phyloP scores from a whole-genome alignment of 306 rosid genomes.

The Quercus glauca region DNA sequence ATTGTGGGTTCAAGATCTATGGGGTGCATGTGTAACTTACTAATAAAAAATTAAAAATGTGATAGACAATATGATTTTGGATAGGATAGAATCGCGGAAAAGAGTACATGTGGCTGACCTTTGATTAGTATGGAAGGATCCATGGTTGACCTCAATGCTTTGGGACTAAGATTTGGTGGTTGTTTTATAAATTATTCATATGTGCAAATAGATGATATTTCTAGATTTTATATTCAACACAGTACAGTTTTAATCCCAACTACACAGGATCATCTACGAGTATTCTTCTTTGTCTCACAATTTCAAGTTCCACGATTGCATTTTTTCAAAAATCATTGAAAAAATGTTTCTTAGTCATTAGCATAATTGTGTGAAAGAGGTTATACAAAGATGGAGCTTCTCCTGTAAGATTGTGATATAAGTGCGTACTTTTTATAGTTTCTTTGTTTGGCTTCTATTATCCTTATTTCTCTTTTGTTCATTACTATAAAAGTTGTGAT shows the following conservation, averaged over 20 bases:
- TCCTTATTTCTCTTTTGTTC: background rate
- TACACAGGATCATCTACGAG: background rate
- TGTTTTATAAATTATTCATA: background rate
- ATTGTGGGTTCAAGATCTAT: too few relatives aligned
- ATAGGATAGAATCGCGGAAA: too few relatives aligned
- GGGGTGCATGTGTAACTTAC: too few relatives aligned
- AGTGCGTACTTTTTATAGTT: background rate
- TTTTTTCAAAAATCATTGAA: background rate
- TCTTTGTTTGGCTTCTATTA: background rate
- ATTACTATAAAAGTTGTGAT: background rate
- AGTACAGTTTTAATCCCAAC: background rate
- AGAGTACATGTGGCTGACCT: too few relatives aligned
- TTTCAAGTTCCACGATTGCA: background rate
- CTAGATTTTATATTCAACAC: background rate
- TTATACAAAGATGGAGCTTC: background rate
- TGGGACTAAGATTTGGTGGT: background rate
- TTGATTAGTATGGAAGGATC: too few relatives aligned
- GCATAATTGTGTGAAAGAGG: background rate
- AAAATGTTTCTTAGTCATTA: background rate
- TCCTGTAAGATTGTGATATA: background rate
- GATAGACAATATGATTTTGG: too few relatives aligned
- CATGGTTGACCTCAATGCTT: too few relatives aligned
- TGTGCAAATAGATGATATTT: background rate
- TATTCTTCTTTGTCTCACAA: background rate
- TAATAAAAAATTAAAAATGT: too few relatives aligned